A percentile compares a stretch with the other conserved stretches of the same genome.
These are phyloP conservation scores for Penicillium sp. DNA, from an alignment of 2,329 filamentous ascomycete species.

Conservation along the genomic window DNA sequence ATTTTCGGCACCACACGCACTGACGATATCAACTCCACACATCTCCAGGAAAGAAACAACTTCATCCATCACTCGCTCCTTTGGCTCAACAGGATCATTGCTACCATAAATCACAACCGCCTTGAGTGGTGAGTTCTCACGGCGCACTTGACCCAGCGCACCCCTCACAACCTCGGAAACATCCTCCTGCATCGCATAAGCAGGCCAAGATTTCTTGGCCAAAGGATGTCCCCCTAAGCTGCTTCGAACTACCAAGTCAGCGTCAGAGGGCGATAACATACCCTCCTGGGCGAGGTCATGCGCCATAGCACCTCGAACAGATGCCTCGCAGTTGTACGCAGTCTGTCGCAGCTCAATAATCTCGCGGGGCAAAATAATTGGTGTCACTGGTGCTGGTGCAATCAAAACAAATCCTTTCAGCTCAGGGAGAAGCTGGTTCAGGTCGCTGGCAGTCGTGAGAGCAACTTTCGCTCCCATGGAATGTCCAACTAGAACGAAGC, in stretches of 20 bases:
- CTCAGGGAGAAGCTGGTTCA: conserved; percentile 1
- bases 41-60: conserved; percentile 18
- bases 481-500: conserved; percentile 37
- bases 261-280: conserved; percentile 14
- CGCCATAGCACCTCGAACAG: conserved; percentile 30
- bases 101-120: conserved; percentile 32
- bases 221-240: conserved; percentile 29
- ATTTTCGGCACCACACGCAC: conserved; percentile 6
- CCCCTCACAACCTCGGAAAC: conserved; percentile 19
- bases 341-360: conserved; percentile 35
- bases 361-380: conserved; percentile 31
- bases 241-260: conserved; percentile 22
- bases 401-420: conserved; percentile 36
- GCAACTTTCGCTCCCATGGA: conserved; percentile 45
- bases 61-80: conserved; percentile 28
- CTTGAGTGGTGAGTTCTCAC: conserved; percentile 10
- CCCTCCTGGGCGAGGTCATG: conserved; percentile 32
- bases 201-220: conserved; percentile 38
- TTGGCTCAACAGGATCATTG: conserved; percentile 34
- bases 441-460: conserved; percentile 15
- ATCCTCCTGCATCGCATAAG: conserved; percentile 37
- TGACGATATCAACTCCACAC: conserved; percentile 7
- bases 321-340: conserved; percentile 32
- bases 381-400: conserved; percentile 35
- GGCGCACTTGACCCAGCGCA: conserved; percentile 3